phyloP scores from a whole-genome alignment of 441 rosid genomes.

The Erodium texanum region DNA sequence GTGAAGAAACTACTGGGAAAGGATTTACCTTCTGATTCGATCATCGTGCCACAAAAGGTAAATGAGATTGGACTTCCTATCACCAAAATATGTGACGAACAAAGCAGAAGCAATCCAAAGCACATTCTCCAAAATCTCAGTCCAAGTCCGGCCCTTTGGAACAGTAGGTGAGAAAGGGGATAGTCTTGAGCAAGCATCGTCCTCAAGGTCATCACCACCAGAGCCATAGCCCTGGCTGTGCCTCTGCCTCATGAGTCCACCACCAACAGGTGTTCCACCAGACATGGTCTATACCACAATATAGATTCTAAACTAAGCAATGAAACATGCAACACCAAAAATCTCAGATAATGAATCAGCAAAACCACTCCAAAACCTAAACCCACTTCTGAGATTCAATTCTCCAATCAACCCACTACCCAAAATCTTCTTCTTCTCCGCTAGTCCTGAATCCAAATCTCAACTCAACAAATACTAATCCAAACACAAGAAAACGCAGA shows the following conservation, averaged over 20 bases:
- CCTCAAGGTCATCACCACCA: slow-evolving; percentile 82
- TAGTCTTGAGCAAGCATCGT: slow-evolving; percentile 84
- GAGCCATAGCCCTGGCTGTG: slow-evolving; percentile 92
- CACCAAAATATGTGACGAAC: slow-evolving; percentile 75
- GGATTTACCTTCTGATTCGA: slow-evolving; percentile 64
- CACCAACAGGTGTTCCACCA: slow-evolving; percentile 81
- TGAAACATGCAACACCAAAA: neutral
- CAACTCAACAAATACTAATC: neutral
- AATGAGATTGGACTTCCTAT: slow-evolving; percentile 61
- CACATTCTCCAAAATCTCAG: slow-evolving; percentile 60
- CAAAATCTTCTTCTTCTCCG: slow-evolving; percentile 1
- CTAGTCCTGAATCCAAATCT: slow-evolving; percentile 5
- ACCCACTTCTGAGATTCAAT: slow-evolving; percentile 12
- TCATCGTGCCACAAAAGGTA: slow-evolving; percentile 60
- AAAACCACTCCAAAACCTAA: slow-evolving; percentile 12
- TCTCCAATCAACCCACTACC: slow-evolving; percentile 4
- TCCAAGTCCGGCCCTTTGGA: slow-evolving; percentile 50
- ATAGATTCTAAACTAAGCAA: neutral
- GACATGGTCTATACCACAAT: slow-evolving; percentile 40
- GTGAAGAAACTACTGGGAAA: neutral
- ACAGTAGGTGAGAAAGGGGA: slow-evolving; percentile 37
- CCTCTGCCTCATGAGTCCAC: slow-evolving; percentile 92
- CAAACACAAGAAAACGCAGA: neutral
- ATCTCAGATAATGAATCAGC: slow-evolving; percentile 7
- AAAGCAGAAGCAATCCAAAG: slow-evolving; percentile 81